Evolutionary conservation across 2,329 filamentous ascomycete genomes (phyloP).

Genomic region (Claviceps humidiphila): DNA sequence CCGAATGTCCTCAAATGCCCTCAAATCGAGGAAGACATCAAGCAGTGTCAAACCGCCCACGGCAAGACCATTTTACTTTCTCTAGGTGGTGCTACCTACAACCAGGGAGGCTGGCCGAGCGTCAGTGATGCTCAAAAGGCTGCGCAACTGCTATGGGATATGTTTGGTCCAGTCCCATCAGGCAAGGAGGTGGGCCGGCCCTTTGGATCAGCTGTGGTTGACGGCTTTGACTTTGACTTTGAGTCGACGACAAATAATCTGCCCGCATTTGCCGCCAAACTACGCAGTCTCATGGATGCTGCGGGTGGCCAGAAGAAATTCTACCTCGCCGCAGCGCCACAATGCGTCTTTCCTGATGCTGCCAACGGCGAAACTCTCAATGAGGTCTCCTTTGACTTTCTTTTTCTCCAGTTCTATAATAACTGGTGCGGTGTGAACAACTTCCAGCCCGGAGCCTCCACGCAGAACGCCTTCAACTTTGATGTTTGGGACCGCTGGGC

Average conservation of each 20-base stretch:
- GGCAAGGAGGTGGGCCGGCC: slow-evolving; percentile 41
- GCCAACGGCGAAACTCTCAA: slow-evolving; percentile 44
- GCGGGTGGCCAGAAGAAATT: slow-evolving; percentile 43
- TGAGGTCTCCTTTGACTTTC: slow-evolving; percentile 43
- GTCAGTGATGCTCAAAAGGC: slow-evolving; percentile 35
- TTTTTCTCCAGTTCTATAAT: slow-evolving; percentile 57
- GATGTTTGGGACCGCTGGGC: slow-evolving; percentile 55
- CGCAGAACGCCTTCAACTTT: slow-evolving; percentile 47
- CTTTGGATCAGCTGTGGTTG: slow-evolving; percentile 37
- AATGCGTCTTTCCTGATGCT: slow-evolving; percentile 53
- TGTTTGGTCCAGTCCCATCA: slow-evolving; percentile 46
- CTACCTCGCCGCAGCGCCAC: slow-evolving; percentile 52
- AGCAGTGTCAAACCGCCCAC: slow-evolving; percentile 44
- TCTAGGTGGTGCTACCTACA: slow-evolving; percentile 57
- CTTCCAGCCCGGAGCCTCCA: slow-evolving; percentile 29
- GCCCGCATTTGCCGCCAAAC: slow-evolving; percentile 42
- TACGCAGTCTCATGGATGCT: slow-evolving; percentile 42
- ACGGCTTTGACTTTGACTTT: slow-evolving; percentile 70
- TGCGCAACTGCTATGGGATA: slow-evolving; percentile 54
- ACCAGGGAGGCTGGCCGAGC: slow-evolving; percentile 52
- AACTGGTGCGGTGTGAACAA: slow-evolving; percentile 49
- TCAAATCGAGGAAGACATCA: slow-evolving; percentile 44
- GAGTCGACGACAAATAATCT: slow-evolving; percentile 48
- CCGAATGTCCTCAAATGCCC: slow-evolving; percentile 37
- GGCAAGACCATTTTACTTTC: slow-evolving; percentile 62